These are phyloP conservation scores for Backusella mclennaniae DNA, from an alignment of 192 early-diverging fungal species.

Conservation along the genomic window DNA sequence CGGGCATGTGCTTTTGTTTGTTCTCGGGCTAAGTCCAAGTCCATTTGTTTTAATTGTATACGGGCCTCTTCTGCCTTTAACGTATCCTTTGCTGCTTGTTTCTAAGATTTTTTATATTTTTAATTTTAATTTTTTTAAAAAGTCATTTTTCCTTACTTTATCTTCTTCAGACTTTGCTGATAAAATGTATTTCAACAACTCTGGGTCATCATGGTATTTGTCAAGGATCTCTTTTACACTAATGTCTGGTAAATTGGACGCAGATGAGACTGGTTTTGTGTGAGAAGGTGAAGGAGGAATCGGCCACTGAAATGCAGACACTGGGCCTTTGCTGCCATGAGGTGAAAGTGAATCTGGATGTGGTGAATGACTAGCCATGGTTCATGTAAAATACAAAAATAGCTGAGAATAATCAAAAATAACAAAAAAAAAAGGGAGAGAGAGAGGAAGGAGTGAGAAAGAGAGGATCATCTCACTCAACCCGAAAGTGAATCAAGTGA, in stretches of 20 bases:
- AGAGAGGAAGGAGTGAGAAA: neutral
- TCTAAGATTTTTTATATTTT: conserved; percentile 3
- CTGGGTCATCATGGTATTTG: conserved; percentile 17
- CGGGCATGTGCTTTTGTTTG: conserved; percentile 8
- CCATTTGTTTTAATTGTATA: conserved; percentile 26
- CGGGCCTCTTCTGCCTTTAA: conserved; percentile 21
- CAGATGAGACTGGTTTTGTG: neutral
- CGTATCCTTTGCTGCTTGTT: conserved; percentile 22
- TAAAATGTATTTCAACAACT: conserved; percentile 17
- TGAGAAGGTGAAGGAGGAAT: conserved; percentile 11
- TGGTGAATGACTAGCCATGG: neutral
- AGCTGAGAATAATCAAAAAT: neutral
- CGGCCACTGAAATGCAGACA: conserved; percentile 19
- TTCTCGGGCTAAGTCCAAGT: conserved; percentile 23
- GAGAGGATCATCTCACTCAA: neutral
- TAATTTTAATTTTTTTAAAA: neutral
- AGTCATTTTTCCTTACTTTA: conserved; percentile 10
- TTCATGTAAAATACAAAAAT: neutral
- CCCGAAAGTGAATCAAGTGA: conserved; percentile 1
- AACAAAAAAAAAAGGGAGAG: neutral
- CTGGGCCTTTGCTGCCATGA: neutral
- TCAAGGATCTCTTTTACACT: conserved; percentile 16
- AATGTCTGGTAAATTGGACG: neutral
- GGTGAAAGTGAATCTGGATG: conserved; percentile 10
- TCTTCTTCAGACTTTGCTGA: conserved; percentile 19